A percentile compares a stretch with the other conserved stretches of the same genome.
Evolutionary conservation across 352 stramenopile genomes (phyloP).

Genomic region (Phytophthora lateralis): DNA sequence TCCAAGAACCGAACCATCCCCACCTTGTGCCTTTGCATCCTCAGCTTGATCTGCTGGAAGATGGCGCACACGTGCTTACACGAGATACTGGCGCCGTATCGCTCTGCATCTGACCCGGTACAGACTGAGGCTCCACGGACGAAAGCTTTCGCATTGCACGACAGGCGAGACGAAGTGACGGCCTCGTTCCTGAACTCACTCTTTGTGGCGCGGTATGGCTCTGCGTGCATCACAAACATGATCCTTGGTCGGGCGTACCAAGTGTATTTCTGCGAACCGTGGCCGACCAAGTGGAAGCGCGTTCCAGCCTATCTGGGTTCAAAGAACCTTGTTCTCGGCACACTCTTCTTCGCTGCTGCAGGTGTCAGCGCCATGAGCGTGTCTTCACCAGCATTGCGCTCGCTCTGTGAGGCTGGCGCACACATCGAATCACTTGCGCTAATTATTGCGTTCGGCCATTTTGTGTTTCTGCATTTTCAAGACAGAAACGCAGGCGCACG

Average conservation of each 20-base stretch:
- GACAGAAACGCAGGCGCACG: not conserved
- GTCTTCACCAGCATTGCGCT: conserved; percentile 41
- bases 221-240: conserved; percentile 36
- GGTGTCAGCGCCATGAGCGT: conserved; percentile 47
- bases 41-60: conserved; percentile 52
- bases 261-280: conserved; percentile 50
- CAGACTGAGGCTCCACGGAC: not conserved
- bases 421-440: conserved; percentile 58
- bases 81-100: conserved; percentile 30
- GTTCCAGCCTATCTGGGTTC: conserved; percentile 65
- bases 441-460: conserved; percentile 39
- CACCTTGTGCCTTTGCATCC: conserved; percentile 50
- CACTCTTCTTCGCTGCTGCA: conserved; percentile 53
- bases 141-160: conserved; percentile 6
- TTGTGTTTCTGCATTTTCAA: conserved; percentile 33
- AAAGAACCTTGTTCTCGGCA: conserved; percentile 63
- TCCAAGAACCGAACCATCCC: conserved; percentile 38
- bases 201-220: conserved; percentile 47
- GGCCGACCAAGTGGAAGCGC: conserved; percentile 50
- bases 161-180: conserved; percentile 22
- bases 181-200: conserved; percentile 53
- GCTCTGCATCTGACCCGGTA: not conserved
- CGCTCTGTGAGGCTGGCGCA: conserved; percentile 51
- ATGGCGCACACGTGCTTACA: conserved; percentile 54
- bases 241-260: conserved; percentile 58